Base-by-base conservation (phyloP, 116 monocot species). In the Zostera marina region DNA sequence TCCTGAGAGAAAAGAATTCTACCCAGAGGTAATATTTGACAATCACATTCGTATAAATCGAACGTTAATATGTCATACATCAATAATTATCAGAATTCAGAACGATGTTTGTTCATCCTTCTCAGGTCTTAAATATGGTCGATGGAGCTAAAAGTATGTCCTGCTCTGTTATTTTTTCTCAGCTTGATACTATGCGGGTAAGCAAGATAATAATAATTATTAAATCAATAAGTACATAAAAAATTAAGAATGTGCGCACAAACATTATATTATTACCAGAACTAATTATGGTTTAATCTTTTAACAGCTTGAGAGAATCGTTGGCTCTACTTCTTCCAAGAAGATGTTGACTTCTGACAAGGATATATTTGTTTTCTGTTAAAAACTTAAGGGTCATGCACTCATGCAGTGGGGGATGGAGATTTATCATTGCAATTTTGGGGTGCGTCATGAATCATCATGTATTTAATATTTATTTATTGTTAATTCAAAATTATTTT, bases 1-100 rank as follows among this genome's bases (percentile, higher is more conserved):
- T 9, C 94, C 94, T 3, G 94, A 89, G 67, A 81, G 85, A 68
- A 85, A 80, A 47, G 94, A 96, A 52, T 96, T 96, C 63, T 89
- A 96, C 47, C 69, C 77, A 43, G 94, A 96, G 77, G 93, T 94
- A 52, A 49, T 22, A 4, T 14, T 64, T 11, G n/a, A 21, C 40
- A 8, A 14, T 22, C 26, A 20, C 42, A 22, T 66, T 44, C 10
- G 8, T 45, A 41, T 65, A 19, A 54, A 40, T 41, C 21, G 13
- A 32, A 32, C 32, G 2, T 32, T 32, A 3, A 32, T 26, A 32
- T 39, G 19, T 63, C 63, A 17, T 26, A 15, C 32, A 3, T 41
- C 10, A 24, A 55, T 10, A 55, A 2, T 55, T 54, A 4, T 55
- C 32, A 15, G 55, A 40, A 8, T 14, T 7, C 11, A 7, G 26